A percentile compares a stretch with the other conserved stretches of the same genome.
Evolutionary conservation across 306 rosid species (phyloP).

Genomic region (Vigna radiata): DNA sequence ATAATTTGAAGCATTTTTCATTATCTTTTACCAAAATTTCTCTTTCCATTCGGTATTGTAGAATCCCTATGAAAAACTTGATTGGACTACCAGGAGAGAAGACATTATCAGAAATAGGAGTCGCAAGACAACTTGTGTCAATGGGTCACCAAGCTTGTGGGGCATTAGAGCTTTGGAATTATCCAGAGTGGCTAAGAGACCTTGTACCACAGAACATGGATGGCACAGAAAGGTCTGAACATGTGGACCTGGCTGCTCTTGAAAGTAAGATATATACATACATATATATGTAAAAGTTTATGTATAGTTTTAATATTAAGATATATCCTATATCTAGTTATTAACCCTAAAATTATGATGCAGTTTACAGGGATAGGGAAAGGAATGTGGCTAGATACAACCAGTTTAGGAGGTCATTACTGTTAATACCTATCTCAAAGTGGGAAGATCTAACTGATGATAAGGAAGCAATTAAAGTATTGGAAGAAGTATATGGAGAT

Average conservation of each 20-base stretch:
- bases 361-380: slow-evolving; percentile 73
- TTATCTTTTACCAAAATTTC: not conserved
- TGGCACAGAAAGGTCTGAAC: slow-evolving; percentile 63
- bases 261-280: slow-evolving; percentile 49
- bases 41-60: not conserved
- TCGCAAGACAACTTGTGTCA: slow-evolving; percentile 57
- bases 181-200: slow-evolving; percentile 58
- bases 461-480: slow-evolving; percentile 50
- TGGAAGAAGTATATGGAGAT: slow-evolving; percentile 60
- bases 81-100: slow-evolving; percentile 58
- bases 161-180: slow-evolving; percentile 64
- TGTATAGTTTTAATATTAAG: not conserved
- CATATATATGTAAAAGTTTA: no score
- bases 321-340: no score
- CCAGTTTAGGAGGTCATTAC: slow-evolving; percentile 53
- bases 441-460: slow-evolving; percentile 72
- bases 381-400: slow-evolving; percentile 68
- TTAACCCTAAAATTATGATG: not conserved
- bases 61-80: slow-evolving; percentile 57
- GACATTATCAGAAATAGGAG: slow-evolving; percentile 51
- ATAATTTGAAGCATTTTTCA: no score
- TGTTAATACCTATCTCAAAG: slow-evolving; percentile 60
- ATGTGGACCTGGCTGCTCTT: slow-evolving; percentile 65
- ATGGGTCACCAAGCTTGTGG: slow-evolving; percentile 81
- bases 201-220: slow-evolving; percentile 51